A percentile compares a stretch with the other conserved stretches of the same genome.
These are phyloP conservation scores for Brassica cretica DNA, from an alignment of 345 rosid species.

Conservation along the genomic window DNA sequence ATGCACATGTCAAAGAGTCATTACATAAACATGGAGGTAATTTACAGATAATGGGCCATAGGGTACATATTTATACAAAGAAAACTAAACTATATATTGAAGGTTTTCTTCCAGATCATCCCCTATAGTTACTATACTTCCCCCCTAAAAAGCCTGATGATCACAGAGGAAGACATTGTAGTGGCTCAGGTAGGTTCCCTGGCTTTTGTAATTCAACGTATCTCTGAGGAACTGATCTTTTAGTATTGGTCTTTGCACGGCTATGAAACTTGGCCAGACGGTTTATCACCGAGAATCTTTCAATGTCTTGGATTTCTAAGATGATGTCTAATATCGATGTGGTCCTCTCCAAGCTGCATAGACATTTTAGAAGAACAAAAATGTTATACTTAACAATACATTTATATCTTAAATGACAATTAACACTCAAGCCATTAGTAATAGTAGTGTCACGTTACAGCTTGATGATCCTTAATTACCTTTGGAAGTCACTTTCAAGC, in stretches of 20 bases:
- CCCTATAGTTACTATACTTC: background rate
- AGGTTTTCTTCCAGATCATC: background rate
- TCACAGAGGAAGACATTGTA: slow-evolving; percentile 73
- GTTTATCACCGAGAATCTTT: slow-evolving; percentile 68
- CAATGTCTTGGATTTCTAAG: slow-evolving; percentile 71
- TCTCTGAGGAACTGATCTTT: slow-evolving; percentile 55
- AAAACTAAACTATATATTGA: background rate
- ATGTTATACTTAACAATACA: background rate
- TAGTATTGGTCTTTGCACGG: slow-evolving; percentile 42
- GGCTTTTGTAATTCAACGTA: slow-evolving; percentile 52
- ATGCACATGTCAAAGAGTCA: background rate
- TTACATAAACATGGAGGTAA: background rate
- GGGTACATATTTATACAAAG: background rate
- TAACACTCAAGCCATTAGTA: background rate
- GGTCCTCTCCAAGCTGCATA: slow-evolving; percentile 59
- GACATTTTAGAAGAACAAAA: background rate
- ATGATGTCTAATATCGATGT: slow-evolving; percentile 53
- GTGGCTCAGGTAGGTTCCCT: slow-evolving; percentile 55
- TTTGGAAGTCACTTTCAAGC: slow-evolving; percentile 56
- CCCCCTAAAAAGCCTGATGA: slow-evolving; percentile 1
- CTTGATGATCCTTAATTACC: slow-evolving; percentile 41
- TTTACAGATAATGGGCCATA: background rate
- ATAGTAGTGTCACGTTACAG: background rate
- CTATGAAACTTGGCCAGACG: slow-evolving; percentile 79
- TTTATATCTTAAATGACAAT: background rate